Evolutionary conservation across 225 moss, liverwort and hornwort genomes (phyloP).

Genomic region (Anthoceros angustus): DNA sequence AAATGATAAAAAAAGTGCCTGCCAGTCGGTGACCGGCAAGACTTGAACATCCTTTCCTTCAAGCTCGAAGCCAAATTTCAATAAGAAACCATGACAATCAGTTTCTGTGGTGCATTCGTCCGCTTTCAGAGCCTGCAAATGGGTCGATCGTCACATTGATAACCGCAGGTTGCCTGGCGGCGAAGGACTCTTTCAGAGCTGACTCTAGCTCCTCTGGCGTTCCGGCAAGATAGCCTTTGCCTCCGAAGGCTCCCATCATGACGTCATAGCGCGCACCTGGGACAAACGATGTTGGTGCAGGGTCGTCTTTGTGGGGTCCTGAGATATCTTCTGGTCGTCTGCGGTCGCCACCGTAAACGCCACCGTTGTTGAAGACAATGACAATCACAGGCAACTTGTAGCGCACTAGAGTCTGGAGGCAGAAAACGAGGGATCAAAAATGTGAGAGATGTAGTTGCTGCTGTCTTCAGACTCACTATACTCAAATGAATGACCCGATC

Average conservation of each 20-base stretch:
- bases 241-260: conserved; percentile 91
- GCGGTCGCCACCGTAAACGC: conserved; percentile 93
- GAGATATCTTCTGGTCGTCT: conserved; percentile 55
- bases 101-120: conserved; percentile 94
- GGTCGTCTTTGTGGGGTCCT: conserved; percentile 73
- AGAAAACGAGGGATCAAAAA: not conserved
- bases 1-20: not conserved
- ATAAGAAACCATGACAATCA: conserved; percentile 5
- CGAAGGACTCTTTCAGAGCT: conserved; percentile 59
- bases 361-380: conserved; percentile 95
- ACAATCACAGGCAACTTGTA: conserved; percentile 84
- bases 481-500: not conserved
- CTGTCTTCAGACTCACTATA: not conserved
- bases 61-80: not conserved
- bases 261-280: conserved; percentile 94
- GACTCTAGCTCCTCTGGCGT: conserved; percentile 68
- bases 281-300: conserved; percentile 93
- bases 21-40: not conserved
- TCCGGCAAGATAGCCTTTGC: conserved; percentile 65
- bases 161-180: conserved; percentile 68
- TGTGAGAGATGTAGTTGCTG: not conserved
- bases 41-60: not conserved
- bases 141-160: conserved; percentile 91
- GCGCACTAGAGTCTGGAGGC: conserved; percentile 75
- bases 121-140: conserved; percentile 89